phyloP scores from a whole-genome alignment of 108 stramenopile species.

The Aurantiochytrium sp. region DNA sequence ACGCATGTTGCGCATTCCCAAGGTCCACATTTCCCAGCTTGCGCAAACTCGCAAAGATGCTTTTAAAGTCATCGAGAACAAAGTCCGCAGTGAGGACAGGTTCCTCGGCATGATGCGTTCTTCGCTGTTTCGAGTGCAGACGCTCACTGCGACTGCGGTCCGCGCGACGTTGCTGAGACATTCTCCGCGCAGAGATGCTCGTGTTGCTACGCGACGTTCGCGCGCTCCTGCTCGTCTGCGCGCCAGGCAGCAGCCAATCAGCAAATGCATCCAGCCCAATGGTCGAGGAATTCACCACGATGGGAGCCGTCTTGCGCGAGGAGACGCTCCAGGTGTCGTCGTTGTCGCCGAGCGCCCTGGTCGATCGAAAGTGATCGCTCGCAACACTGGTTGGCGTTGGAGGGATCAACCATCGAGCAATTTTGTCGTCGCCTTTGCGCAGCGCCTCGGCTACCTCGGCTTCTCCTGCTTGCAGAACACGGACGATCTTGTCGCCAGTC shows the following conservation, averaged over 20 bases:
- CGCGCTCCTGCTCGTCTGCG: neutral
- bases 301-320: neutral
- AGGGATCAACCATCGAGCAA: neutral
- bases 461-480: neutral
- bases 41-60: no score
- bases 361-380: neutral
- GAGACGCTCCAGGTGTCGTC: neutral
- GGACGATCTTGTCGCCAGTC: neutral
- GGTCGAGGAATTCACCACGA: neutral
- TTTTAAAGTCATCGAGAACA: no score
- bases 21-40: no score
- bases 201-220: neutral
- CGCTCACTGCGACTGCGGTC: no score
- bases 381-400: neutral
- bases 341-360: neutral
- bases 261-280: neutral
- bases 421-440: neutral
- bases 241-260: neutral
- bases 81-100: no score
- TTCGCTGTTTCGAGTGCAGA: no score
- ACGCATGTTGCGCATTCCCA: no score
- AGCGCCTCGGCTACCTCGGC: neutral
- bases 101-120: no score
- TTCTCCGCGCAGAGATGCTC: neutral
- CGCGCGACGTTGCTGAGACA: neutral